Conservation (phyloP, 2,329 filamentous ascomycete genomes). For the Tricladium varicosporioides region DNA sequence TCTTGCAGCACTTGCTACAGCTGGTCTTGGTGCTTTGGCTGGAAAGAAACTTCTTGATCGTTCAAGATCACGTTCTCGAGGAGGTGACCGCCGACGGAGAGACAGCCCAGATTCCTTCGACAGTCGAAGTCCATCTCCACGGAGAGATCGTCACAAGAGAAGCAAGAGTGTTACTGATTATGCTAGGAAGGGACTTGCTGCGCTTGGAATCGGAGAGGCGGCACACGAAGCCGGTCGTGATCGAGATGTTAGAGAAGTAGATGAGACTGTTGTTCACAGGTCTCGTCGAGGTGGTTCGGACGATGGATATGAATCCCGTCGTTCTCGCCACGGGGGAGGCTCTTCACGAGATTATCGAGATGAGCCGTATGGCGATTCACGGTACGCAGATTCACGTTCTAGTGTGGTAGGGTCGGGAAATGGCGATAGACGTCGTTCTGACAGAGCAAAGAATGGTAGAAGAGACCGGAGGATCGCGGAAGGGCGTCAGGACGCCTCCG, state of each 20-base stretch:
- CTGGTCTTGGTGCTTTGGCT: constrained; percentile 58
- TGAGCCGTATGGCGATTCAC: constrained; percentile 29
- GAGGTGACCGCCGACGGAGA: constrained; percentile 29
- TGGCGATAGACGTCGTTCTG: constrained; percentile 19
- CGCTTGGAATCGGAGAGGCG: constrained; percentile 54
- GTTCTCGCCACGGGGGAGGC: constrained; percentile 2
- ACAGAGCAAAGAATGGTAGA: constrained; percentile 24
- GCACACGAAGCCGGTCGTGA: constrained; percentile 21
- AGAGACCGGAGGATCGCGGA: constrained; percentile 30
- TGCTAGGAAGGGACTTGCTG: constrained; percentile 59
- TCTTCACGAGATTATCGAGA: constrained; percentile 22
- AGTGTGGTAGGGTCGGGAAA: constrained; percentile 24
- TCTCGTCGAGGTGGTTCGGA: constrained; percentile 21
- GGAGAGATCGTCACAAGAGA: constrained; percentile 48
- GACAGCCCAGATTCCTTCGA: constrained; percentile 32
- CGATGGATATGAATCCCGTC: constrained; percentile 14
- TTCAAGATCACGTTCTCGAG: constrained; percentile 47
- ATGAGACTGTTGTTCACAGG: constrained; percentile 27
- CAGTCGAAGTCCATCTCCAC: constrained; percentile 32
- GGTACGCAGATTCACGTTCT: constrained; percentile 30
- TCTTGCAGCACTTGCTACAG: constrained; percentile 62
- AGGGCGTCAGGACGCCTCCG: constrained; percentile 29
- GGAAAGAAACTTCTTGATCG: constrained; percentile 57
- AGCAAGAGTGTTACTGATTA: constrained; percentile 66
- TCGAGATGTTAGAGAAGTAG: constrained; percentile 18